phyloP scores from a whole-genome alignment of 306 rosid genomes.

The peach (Prunus persica) region Prunus_persica_NCBIv2 NC_034013.1:8367501-8368000 shows the following conservation, averaged over 20 bases:
- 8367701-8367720: slow-evolving; percentile 17
- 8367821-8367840: background rate
- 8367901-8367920: background rate
- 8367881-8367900: background rate
- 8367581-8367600: background rate
- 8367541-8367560: slow-evolving; percentile 98
- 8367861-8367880: background rate
- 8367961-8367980: too few relatives aligned
- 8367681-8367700: slow-evolving; percentile 68
- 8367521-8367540: slow-evolving; percentile 57
- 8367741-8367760: background rate
- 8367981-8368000: too few relatives aligned
- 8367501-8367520: slow-evolving; percentile 50
- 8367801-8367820: background rate
- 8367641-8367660: slow-evolving; percentile 51
- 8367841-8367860: background rate
- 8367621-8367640: background rate
- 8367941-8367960: too few relatives aligned
- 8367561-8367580: slow-evolving; percentile 24
- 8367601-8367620: background rate
- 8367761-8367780: background rate
- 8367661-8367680: slow-evolving; percentile 83
- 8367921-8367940: too few relatives aligned
- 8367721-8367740: background rate
- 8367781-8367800: background rate